Percentiles rank a stretch among this genome's conserved stretches.
These are phyloP conservation scores for Colletotrichum filicis DNA, from an alignment of 2,329 filamentous ascomycete genomes.

Conservation along the genomic window DNA sequence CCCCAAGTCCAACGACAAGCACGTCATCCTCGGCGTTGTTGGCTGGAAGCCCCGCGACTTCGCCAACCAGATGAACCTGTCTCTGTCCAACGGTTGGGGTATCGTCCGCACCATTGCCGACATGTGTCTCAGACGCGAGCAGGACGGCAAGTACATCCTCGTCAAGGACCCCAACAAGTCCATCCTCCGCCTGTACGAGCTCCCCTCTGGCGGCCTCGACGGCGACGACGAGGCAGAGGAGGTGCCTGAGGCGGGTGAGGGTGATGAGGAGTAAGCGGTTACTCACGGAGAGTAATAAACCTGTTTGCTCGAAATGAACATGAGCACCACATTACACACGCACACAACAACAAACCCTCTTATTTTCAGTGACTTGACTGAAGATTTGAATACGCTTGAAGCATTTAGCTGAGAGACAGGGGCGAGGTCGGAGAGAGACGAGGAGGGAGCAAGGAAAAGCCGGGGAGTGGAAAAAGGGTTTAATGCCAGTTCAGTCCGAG, in stretches of 20 bases:
- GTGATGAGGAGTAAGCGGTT: constrained; percentile 44
- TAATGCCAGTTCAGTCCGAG: constrained; percentile 14
- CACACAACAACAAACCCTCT: background rate
- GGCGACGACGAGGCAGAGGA: constrained; percentile 83
- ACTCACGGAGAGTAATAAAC: background rate
- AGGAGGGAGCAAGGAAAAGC: background rate
- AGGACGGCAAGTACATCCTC: constrained; percentile 82
- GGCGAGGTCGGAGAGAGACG: background rate
- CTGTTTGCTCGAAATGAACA: background rate
- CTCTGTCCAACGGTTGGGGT: constrained; percentile 97
- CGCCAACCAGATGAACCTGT: constrained; percentile 97
- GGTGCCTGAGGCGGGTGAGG: constrained; percentile 58
- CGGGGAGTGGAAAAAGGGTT: background rate
- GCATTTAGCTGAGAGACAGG: background rate
- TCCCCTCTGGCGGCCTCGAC: constrained; percentile 88
- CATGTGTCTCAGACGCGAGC: constrained; percentile 81
- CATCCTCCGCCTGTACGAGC: constrained; percentile 91
- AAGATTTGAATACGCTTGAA: background rate
- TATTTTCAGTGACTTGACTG: background rate
- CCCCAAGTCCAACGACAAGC: constrained; percentile 91
- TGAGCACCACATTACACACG: background rate
- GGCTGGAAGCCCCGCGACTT: constrained; percentile 99
- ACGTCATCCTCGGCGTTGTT: constrained; percentile 94
- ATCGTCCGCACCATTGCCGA: constrained; percentile 98
- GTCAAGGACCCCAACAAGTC: constrained; percentile 97